These are phyloP conservation scores for Globisporangium uncinulatum DNA, from an alignment of 352 stramenopile species.

Conservation along the genomic window DNA sequence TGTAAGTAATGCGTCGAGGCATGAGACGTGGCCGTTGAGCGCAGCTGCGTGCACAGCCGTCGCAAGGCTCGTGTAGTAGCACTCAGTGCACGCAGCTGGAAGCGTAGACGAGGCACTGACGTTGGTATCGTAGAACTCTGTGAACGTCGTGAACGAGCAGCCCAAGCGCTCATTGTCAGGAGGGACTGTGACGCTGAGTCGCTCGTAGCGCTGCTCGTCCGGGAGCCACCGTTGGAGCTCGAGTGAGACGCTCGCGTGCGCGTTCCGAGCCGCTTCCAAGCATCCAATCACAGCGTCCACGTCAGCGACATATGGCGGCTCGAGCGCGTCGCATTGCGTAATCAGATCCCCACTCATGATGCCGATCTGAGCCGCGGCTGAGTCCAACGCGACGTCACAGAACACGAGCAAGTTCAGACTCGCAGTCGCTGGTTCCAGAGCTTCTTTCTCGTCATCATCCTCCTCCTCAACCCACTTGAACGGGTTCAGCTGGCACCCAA, in stretches of 20 bases:
- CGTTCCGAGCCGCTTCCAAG: conserved; percentile 5
- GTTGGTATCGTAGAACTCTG: conserved; percentile 40
- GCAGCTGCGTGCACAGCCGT: conserved; percentile 55
- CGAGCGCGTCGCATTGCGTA: conserved; percentile 27
- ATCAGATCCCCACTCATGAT: conserved; percentile 46
- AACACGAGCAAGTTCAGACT: conserved; percentile 26
- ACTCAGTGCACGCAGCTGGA: conserved; percentile 35
- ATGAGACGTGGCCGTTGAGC: conserved; percentile 42
- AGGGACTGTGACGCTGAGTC: conserved; percentile 19
- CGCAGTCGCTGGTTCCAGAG: background rate
- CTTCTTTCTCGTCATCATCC: conserved; percentile 1
- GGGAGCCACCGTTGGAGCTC: conserved; percentile 45
- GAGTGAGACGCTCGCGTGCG: conserved; percentile 19
- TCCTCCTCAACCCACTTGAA: conserved; percentile 36
- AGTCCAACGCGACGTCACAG: conserved; percentile 26
- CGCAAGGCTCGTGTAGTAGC: conserved; percentile 46
- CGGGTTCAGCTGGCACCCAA: conserved; percentile 55
- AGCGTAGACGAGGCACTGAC: background rate
- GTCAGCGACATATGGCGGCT: conserved; percentile 7
- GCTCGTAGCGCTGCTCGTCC: conserved; percentile 35
- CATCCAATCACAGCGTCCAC: conserved; percentile 14
- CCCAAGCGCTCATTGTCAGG: conserved; percentile 18
- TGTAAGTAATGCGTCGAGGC: conserved; percentile 30
- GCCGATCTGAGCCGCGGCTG: conserved; percentile 24
- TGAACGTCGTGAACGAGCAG: conserved; percentile 46